Conservation (phyloP, 2,329 filamentous ascomycete species). For the Neodidymelliopsis sp. region DNA sequence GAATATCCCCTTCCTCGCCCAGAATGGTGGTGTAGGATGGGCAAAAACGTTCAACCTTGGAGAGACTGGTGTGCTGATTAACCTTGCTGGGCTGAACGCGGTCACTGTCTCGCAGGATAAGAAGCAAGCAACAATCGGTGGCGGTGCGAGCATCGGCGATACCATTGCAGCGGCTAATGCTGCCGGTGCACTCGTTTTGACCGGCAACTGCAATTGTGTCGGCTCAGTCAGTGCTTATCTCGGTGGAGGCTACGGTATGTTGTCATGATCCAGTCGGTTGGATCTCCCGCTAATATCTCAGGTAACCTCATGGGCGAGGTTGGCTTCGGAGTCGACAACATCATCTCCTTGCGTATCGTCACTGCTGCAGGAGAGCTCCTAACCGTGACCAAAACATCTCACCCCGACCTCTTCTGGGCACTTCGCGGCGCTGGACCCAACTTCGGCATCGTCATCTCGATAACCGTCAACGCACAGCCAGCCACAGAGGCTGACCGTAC, state of each 20-base stretch:
- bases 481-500: slow-evolving; percentile 29
- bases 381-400: slow-evolving; percentile 33
- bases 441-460: slow-evolving; percentile 47
- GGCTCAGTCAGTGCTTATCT: slow-evolving; percentile 39
- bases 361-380: slow-evolving; percentile 39
- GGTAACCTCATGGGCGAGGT: slow-evolving; percentile 61
- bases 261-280: not conserved
- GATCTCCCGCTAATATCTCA: slow-evolving; percentile 2
- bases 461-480: slow-evolving; percentile 48
- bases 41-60: slow-evolving; percentile 31
- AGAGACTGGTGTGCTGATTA: slow-evolving; percentile 38
- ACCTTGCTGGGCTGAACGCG: slow-evolving; percentile 35
- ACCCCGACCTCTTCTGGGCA: slow-evolving; percentile 48
- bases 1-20: slow-evolving; percentile 34
- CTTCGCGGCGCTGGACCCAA: slow-evolving; percentile 48
- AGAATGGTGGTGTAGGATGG: slow-evolving; percentile 42
- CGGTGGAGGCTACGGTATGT: slow-evolving; percentile 61
- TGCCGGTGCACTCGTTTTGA: slow-evolving; percentile 35
- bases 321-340: slow-evolving; percentile 63
- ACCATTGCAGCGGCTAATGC: slow-evolving; percentile 50
- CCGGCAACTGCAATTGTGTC: slow-evolving; percentile 45
- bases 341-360: slow-evolving; percentile 43
- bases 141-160: slow-evolving; percentile 48
- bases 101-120: slow-evolving; percentile 35
- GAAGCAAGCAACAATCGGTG: slow-evolving; percentile 36